Percentiles rank a stretch among this genome's conserved stretches.
Conservation (phyloP, 345 rosid species). For the Acer negundo region DNA sequence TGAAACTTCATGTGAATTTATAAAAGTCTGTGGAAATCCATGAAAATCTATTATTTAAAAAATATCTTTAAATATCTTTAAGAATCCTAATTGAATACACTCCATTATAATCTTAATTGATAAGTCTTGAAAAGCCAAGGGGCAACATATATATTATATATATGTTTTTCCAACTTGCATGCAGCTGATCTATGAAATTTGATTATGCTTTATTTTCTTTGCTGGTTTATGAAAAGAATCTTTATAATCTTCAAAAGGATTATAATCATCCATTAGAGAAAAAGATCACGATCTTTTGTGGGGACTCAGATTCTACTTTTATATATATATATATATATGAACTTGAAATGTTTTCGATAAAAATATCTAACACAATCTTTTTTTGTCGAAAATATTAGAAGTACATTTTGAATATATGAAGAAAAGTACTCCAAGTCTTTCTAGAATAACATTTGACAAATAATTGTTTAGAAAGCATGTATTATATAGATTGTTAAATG, state of each 20-base stretch:
- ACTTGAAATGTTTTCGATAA: too few relatives aligned
- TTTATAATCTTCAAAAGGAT: background rate
- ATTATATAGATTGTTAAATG: background rate
- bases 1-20: too few relatives aligned
- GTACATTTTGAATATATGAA: too few relatives aligned
- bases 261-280: background rate
- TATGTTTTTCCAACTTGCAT: slow-evolving; percentile 3
- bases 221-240: background rate
- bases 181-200: background rate
- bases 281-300: slow-evolving; percentile 21
- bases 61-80: too few relatives aligned
- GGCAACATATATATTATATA: background rate
- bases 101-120: background rate
- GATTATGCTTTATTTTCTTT: background rate
- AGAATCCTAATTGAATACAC: too few relatives aligned
- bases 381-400: too few relatives aligned
- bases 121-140: background rate
- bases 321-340: background rate
- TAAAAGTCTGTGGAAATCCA: too few relatives aligned
- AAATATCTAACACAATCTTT: too few relatives aligned
- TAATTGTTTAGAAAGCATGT: background rate
- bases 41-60: too few relatives aligned
- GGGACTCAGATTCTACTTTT: background rate
- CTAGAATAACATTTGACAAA: too few relatives aligned
- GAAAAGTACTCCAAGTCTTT: too few relatives aligned